A percentile compares a stretch with the other conserved stretches of the same genome.
These are phyloP conservation scores for Didymella lethalis DNA, from an alignment of 2,329 filamentous ascomycete species.

Conservation along the genomic window DNA sequence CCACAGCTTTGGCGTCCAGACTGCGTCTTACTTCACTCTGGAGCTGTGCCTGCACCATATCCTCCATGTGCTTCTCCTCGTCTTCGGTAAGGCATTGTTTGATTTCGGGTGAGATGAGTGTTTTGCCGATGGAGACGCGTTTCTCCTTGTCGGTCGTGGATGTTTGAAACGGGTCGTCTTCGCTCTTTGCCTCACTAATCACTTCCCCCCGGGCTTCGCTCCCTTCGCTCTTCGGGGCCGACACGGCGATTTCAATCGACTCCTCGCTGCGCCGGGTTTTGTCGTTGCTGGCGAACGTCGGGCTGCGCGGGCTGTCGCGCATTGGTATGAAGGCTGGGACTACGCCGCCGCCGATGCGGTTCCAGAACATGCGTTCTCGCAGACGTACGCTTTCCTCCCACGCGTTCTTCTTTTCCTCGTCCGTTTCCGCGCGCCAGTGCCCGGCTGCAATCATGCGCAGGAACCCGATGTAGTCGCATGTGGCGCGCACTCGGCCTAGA, in stretches of 20 bases:
- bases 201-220: too few relatives aligned
- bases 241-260: conserved; percentile 33
- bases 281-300: conserved; percentile 38
- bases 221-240: too few relatives aligned
- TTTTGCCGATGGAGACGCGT: conserved; percentile 51
- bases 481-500: conserved; percentile 80
- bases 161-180: conserved; percentile 47
- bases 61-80: conserved; percentile 47
- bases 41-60: conserved; percentile 48
- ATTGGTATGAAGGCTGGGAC: conserved; percentile 66
- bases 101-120: conserved; percentile 37
- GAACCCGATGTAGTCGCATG: conserved; percentile 92
- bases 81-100: conserved; percentile 28
- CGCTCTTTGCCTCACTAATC: too few relatives aligned
- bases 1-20: conserved; percentile 24
- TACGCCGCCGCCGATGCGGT: conserved; percentile 88
- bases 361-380: conserved; percentile 97
- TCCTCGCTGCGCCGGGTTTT: conserved; percentile 42
- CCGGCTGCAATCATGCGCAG: conserved; percentile 91
- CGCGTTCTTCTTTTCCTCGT: conserved; percentile 82
- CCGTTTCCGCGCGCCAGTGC: conserved; percentile 83
- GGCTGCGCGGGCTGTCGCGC: conserved; percentile 46
- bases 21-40: conserved; percentile 42
- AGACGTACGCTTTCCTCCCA: conserved; percentile 95
- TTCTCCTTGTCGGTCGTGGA: conserved; percentile 39